Evolutionary conservation across 73 alveolate species (phyloP).

Genomic region (Tetrahymena borealis): DNA sequence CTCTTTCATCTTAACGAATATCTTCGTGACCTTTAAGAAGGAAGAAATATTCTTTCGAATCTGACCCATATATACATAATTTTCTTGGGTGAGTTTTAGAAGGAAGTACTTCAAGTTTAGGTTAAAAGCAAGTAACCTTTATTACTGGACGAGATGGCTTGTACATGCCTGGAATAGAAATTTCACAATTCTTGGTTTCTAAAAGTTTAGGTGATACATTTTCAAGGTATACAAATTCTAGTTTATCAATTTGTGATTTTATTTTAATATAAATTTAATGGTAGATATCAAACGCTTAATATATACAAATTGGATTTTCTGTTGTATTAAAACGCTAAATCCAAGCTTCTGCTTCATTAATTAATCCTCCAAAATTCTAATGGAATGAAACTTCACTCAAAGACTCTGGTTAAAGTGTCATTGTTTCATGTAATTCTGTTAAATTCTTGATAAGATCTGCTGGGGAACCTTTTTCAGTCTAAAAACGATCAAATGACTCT

Average conservation of each 20-base stretch:
- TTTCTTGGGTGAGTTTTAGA: slow-evolving; percentile 95
- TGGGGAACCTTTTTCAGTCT: slow-evolving; percentile 43
- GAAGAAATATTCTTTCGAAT: slow-evolving; percentile 89
- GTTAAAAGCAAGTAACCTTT: slow-evolving; percentile 67
- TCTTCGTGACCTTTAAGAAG: slow-evolving; percentile 98
- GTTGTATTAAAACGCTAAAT: slow-evolving; percentile 42
- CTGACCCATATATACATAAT: slow-evolving; percentile 83
- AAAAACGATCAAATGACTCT: slow-evolving; percentile 69
- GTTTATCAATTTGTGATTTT: slow-evolving; percentile 58
- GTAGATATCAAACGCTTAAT: slow-evolving; percentile 91
- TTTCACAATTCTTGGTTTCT: slow-evolving; percentile 60
- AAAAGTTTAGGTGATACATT: slow-evolving; percentile 70
- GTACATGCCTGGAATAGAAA: slow-evolving; percentile 82
- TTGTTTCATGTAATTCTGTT: slow-evolving; percentile 74
- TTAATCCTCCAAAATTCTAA: slow-evolving; percentile 79
- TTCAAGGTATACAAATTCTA: slow-evolving; percentile 42
- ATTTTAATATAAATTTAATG: slow-evolving; percentile 61
- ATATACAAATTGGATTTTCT: slow-evolving; percentile 62
- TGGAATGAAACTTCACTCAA: slow-evolving; percentile 91
- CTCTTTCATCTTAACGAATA: slow-evolving; percentile 97
- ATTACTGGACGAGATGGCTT: slow-evolving; percentile 65
- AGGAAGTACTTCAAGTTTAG: slow-evolving; percentile 71
- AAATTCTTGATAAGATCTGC: slow-evolving; percentile 67
- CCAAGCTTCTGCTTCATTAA: slow-evolving; percentile 88
- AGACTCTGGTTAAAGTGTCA: slow-evolving; percentile 82